Evolutionary conservation across 2,329 filamentous ascomycete species (phyloP).

Genomic region (Elsinoe necatrix): DNA sequence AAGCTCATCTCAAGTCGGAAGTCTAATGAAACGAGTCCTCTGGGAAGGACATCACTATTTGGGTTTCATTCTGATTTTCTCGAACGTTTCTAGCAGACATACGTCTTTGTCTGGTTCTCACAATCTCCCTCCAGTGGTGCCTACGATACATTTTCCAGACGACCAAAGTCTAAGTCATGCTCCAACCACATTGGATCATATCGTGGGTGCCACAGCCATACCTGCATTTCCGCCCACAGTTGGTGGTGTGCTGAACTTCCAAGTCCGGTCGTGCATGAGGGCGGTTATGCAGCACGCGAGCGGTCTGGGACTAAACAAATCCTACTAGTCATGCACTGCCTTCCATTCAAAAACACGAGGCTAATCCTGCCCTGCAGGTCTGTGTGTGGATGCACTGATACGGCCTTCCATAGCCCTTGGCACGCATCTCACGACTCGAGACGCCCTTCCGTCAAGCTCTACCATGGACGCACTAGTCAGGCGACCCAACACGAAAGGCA

Average conservation of each 20-base stretch:
- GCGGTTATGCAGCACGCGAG: not conserved
- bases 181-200: not conserved
- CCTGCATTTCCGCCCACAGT: not conserved
- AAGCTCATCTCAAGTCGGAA: not conserved
- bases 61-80: not conserved
- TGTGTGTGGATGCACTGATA: conserved; percentile 4
- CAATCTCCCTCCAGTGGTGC: not conserved
- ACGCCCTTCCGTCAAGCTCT: not conserved
- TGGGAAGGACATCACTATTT: not conserved
- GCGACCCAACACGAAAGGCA: conserved; percentile 7
- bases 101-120: not conserved
- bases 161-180: not conserved
- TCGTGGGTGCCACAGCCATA: not conserved
- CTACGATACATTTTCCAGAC: not conserved
- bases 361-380: conserved; percentile 1
- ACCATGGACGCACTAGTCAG: not conserved
- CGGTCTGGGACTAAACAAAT: not conserved
- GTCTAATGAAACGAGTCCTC: not conserved
- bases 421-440: conserved; percentile 12
- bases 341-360: not conserved
- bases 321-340: not conserved
- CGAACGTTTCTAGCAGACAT: conserved; percentile 3
- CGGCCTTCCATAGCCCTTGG: conserved; percentile 4
- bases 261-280: not conserved
- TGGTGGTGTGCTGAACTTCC: not conserved